Conservation (phyloP, 345 rosid species). For the Acer saccharum region DNA sequence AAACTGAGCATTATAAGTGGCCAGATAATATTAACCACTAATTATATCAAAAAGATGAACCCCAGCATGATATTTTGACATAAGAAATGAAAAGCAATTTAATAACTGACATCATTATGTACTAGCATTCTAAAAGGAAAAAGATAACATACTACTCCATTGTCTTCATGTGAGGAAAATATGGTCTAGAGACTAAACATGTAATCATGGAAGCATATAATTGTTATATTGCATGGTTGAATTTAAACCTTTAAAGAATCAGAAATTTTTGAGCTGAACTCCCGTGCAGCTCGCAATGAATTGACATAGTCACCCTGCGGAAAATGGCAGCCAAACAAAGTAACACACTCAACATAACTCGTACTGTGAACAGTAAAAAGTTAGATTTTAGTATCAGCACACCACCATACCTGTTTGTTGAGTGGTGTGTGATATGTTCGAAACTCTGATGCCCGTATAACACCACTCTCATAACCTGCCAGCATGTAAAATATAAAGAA, state of each 20-base stretch:
- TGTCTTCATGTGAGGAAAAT: background rate
- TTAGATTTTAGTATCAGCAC: constrained; percentile 1
- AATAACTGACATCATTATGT: background rate
- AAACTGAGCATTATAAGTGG: background rate
- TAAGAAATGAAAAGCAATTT: constrained; percentile 7
- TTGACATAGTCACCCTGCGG: constrained; percentile 79
- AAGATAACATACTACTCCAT: constrained; percentile 5
- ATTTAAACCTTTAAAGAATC: constrained; percentile 66
- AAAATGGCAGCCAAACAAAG: constrained; percentile 23
- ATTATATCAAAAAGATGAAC: background rate
- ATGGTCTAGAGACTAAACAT: background rate
- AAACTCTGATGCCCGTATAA: constrained; percentile 84
- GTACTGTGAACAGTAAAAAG: background rate
- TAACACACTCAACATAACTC: background rate
- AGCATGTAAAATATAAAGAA: constrained; percentile 15
- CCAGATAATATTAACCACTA: background rate
- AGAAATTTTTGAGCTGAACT: constrained; percentile 77
- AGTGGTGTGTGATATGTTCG: constrained; percentile 96
- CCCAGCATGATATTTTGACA: background rate
- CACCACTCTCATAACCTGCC: constrained; percentile 79
- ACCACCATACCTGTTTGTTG: constrained; percentile 65
- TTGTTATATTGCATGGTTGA: background rate
- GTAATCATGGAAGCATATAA: constrained; percentile 6
- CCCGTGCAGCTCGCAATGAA: constrained; percentile 84
- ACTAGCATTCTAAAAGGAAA: background rate